Evolutionary conservation across 106 monocot species (phyloP).

Genomic region (Dendrobium huoshanense): DNA sequence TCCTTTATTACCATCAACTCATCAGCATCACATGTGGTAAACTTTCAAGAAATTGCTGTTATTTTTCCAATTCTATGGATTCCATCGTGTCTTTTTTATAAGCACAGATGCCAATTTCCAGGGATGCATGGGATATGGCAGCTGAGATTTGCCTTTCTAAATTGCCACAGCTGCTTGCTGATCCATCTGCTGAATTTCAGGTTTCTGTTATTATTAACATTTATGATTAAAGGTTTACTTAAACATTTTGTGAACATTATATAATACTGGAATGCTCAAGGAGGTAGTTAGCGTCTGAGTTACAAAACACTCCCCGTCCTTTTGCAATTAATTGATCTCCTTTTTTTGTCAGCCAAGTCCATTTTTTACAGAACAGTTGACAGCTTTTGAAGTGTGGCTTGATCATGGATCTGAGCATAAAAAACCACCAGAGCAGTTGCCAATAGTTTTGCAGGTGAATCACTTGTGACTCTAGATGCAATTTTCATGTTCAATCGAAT

Average conservation of each 20-base stretch:
- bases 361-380: slow-evolving; percentile 95
- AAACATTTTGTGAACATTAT: background rate
- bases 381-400: slow-evolving; percentile 99
- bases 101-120: slow-evolving; percentile 10
- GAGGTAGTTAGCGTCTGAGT: background rate
- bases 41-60: background rate
- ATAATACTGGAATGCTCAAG: background rate
- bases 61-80: background rate
- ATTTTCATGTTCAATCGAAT: background rate
- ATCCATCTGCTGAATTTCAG: slow-evolving; percentile 92
- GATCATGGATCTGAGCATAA: slow-evolving; percentile 95
- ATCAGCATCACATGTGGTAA: slow-evolving; percentile 99
- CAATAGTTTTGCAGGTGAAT: slow-evolving; percentile 92
- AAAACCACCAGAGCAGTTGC: slow-evolving; percentile 94
- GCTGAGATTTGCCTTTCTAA: slow-evolving; percentile 89
- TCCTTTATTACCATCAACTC: slow-evolving; percentile 77
- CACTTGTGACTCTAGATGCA: background rate
- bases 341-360: slow-evolving; percentile 69
- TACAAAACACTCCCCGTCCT: background rate
- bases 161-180: slow-evolving; percentile 66
- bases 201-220: slow-evolving; percentile 17
- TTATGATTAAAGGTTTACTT: slow-evolving; percentile 2
- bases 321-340: background rate
- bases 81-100: too few species aligned
- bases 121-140: slow-evolving; percentile 99